These are phyloP conservation scores for Ophiocordyceps australis DNA, from an alignment of 2,329 filamentous ascomycete species.

Conservation along the genomic window DNA sequence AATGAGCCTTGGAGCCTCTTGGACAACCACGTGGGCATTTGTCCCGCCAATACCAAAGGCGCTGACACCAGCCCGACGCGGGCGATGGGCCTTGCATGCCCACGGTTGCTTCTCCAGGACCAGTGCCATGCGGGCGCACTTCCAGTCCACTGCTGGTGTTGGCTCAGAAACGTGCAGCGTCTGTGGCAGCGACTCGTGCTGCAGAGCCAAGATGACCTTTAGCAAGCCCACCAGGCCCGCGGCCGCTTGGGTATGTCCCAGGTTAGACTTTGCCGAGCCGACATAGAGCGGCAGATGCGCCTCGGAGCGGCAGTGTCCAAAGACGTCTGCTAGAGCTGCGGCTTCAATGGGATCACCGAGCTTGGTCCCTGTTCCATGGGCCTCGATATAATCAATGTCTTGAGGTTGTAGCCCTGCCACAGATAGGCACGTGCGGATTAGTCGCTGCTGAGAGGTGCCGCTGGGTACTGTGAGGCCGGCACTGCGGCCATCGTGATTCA, in stretches of 20 bases:
- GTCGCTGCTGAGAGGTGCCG: slow-evolving; percentile 16
- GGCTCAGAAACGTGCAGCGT: slow-evolving; percentile 4
- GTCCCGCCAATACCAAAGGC: slow-evolving; percentile 31
- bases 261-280: slow-evolving; percentile 44
- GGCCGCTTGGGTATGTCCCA: slow-evolving; percentile 44
- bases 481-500: slow-evolving; percentile 7
- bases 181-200: slow-evolving; percentile 18
- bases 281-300: slow-evolving; percentile 13
- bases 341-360: slow-evolving; percentile 9
- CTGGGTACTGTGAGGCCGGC: slow-evolving; percentile 10
- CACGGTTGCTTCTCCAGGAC: slow-evolving; percentile 2
- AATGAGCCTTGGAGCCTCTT: too few species aligned
- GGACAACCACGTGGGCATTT: slow-evolving; percentile 23
- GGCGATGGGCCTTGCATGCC: slow-evolving; percentile 5
- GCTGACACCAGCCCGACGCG: slow-evolving; percentile 24
- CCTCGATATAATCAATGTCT: slow-evolving; percentile 22
- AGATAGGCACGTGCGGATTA: slow-evolving; percentile 13
- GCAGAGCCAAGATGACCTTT: slow-evolving; percentile 25
- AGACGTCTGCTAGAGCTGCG: slow-evolving; percentile 15
- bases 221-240: slow-evolving; percentile 38
- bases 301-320: too few species aligned
- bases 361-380: slow-evolving; percentile 21
- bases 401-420: slow-evolving; percentile 3
- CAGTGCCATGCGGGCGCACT: slow-evolving; percentile 2
- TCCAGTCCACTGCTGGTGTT: slow-evolving; percentile 4